Evolutionary conservation across 2,329 filamentous ascomycete species (phyloP).

Genomic region (Xylariaceae sp.): DNA sequence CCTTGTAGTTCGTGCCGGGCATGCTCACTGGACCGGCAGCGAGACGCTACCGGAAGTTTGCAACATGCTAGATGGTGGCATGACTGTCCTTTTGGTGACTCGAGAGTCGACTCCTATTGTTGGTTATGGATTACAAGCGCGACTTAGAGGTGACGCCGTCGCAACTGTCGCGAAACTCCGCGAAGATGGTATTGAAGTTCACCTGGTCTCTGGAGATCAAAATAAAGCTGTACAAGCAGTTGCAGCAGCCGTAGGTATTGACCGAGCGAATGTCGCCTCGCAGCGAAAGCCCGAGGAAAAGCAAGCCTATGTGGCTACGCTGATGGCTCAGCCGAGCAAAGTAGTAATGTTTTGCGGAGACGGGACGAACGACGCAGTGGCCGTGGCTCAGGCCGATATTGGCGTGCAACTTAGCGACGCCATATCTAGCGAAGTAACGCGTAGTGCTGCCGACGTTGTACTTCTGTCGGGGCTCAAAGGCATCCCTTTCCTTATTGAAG

Average conservation of each 20-base stretch:
- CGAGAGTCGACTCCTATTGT: conserved; percentile 47
- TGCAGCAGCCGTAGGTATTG: conserved; percentile 50
- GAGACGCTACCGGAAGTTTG: conserved; percentile 43
- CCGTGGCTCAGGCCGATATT: conserved; percentile 72
- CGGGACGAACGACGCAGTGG: conserved; percentile 79
- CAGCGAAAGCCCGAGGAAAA: conserved; percentile 56
- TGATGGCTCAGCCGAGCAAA: conserved; percentile 38
- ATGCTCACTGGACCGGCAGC: conserved; percentile 55
- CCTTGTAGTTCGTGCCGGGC: conserved; percentile 53
- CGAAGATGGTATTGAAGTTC: conserved; percentile 49
- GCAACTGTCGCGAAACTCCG: conserved; percentile 47
- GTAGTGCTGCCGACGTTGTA: conserved; percentile 72
- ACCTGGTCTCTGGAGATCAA: conserved; percentile 61
- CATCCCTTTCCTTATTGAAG: conserved; percentile 63
- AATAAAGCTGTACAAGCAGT: conserved; percentile 53
- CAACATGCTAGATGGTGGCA: conserved; percentile 44
- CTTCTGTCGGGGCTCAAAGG: conserved; percentile 65
- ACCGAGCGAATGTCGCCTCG: conserved; percentile 47
- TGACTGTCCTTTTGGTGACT: conserved; percentile 57
- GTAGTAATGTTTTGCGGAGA: conserved; percentile 76
- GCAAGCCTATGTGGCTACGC: conserved; percentile 49
- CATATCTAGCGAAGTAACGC: conserved; percentile 67
- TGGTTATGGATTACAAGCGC: conserved; percentile 55
- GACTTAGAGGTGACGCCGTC: conserved; percentile 51
- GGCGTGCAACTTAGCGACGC: conserved; percentile 69